These are phyloP conservation scores for Parathielavia hyrcaniae DNA, from an alignment of 495 filamentous ascomycete genomes.

Conservation along the genomic window DNA sequence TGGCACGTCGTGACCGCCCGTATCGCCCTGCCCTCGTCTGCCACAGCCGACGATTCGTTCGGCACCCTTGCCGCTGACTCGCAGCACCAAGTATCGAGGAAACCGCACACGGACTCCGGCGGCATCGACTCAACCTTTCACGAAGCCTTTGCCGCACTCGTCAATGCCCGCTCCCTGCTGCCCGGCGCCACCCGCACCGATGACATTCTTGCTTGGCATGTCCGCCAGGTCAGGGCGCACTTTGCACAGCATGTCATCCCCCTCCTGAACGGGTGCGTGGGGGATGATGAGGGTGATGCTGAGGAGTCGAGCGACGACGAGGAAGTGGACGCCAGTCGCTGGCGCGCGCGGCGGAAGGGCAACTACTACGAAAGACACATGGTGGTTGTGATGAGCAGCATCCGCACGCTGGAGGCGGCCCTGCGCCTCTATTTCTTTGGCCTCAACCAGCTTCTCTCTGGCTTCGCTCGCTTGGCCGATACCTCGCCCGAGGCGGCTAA, in stretches of 20 bases:
- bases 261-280: conserved; percentile 35
- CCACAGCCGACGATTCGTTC: conserved; percentile 39
- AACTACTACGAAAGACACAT: conserved; percentile 34
- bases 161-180: conserved; percentile 34
- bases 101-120: conserved; percentile 17
- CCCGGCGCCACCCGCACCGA: conserved; percentile 44
- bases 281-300: conserved; percentile 19
- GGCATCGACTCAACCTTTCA: conserved; percentile 28
- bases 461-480: conserved; percentile 26
- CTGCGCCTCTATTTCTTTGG: conserved; percentile 46
- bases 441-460: conserved; percentile 39
- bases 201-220: conserved; percentile 48
- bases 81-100: conserved; percentile 15
- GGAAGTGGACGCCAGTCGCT: neutral
- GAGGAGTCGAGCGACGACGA: neutral
- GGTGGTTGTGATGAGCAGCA: conserved; percentile 40
- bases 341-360: conserved; percentile 1
- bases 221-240: conserved; percentile 46
- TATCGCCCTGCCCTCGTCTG: conserved; percentile 51
- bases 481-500: conserved; percentile 16
- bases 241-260: conserved; percentile 49
- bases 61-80: conserved; percentile 41
- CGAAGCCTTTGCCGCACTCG: conserved; percentile 40
- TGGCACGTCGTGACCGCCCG: conserved; percentile 62
- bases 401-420: conserved; percentile 47